These are phyloP conservation scores for Millerozyma miso DNA, from an alignment of 805 yeast genomes.

Conservation along the genomic window DNA sequence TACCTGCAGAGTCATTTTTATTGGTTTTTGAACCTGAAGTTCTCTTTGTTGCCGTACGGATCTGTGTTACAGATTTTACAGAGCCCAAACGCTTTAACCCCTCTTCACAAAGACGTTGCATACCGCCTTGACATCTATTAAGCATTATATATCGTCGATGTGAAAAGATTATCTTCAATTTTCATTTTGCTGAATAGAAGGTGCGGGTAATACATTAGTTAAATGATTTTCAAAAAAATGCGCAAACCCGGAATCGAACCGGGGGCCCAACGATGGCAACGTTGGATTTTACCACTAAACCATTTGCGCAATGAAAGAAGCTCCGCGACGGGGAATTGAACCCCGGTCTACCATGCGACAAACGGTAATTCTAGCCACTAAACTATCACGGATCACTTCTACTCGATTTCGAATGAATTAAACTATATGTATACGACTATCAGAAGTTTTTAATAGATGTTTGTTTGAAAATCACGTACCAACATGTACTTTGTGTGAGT, in stretches of 20 bases:
- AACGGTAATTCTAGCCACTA: constrained; percentile 19
- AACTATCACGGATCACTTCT: constrained; percentile 19
- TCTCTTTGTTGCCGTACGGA: constrained; percentile 89
- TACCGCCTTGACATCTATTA: background rate
- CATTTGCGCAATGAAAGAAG: constrained; percentile 9
- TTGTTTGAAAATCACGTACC: no score
- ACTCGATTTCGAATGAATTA: no score
- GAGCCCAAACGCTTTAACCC: background rate
- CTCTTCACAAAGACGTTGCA: background rate
- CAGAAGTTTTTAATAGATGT: no score
- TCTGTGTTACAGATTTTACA: constrained; percentile 23
- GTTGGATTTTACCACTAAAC: constrained; percentile 14
- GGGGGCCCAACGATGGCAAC: constrained; percentile 15
- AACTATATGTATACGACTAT: no score
- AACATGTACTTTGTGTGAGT: no score
- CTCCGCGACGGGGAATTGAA: constrained; percentile 19
- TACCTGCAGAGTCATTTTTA: constrained; percentile 92
- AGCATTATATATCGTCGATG: background rate
- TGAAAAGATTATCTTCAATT: background rate
- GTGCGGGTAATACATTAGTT: no score
- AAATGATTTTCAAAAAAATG: constrained; percentile 6
- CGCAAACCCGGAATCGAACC: constrained; percentile 15
- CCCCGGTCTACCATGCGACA: constrained; percentile 20
- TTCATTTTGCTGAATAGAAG: background rate
- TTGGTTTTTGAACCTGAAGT: constrained; percentile 95